Conservation (phyloP, 2,329 filamentous ascomycete species). For the Trichoderma sp. region DNA sequence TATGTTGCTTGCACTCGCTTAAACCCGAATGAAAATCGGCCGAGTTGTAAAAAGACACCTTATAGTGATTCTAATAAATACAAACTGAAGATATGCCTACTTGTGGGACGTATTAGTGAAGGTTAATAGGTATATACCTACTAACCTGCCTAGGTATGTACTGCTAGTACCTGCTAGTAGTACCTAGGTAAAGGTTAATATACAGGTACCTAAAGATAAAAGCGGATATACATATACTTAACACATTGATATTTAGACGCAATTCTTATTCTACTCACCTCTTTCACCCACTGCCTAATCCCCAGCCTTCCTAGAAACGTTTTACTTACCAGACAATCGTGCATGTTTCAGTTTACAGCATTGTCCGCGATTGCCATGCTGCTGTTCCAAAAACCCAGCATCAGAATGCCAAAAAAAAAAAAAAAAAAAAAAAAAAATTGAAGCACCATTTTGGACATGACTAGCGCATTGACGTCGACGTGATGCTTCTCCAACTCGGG, state of each 20-base stretch:
- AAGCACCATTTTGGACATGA: background rate
- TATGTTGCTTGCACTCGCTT: background rate
- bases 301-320: background rate
- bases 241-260: too few relatives aligned
- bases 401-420: background rate
- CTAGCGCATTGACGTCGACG: constrained; percentile 10
- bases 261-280: background rate
- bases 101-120: background rate
- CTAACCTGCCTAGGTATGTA: too few relatives aligned
- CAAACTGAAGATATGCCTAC: background rate
- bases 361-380: background rate
- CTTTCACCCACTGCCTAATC: background rate
- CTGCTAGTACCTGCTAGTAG: too few relatives aligned
- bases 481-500: constrained; percentile 20
- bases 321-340: background rate
- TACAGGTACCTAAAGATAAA: background rate
- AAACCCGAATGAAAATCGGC: background rate
- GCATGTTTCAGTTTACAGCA: background rate
- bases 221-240: background rate
- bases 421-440: too few relatives aligned
- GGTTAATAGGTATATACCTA: too few relatives aligned
- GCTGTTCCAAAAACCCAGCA: background rate
- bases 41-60: background rate
- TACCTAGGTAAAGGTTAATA: background rate
- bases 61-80: background rate